Conservation (phyloP, 2,329 filamentous ascomycete species). For the Xylaria sp. region DNA sequence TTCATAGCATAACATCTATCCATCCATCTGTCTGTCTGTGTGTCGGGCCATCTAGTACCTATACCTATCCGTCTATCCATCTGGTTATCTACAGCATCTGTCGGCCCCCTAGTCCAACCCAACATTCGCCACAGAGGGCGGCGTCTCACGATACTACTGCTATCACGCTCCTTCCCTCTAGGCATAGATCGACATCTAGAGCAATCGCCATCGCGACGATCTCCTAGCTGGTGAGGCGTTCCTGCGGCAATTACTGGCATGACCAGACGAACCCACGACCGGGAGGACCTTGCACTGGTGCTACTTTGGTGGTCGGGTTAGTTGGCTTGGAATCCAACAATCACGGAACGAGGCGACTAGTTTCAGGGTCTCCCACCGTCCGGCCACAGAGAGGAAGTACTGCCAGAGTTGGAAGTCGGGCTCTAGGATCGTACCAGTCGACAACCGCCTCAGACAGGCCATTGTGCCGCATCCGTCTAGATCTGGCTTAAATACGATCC, state of each 20-base stretch:
- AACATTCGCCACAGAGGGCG: constrained; percentile 27
- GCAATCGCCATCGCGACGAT: constrained; percentile 7
- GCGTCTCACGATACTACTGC: constrained; percentile 16
- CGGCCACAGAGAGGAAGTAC: background rate
- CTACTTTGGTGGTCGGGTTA: constrained; percentile 13
- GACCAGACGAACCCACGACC: constrained; percentile 24
- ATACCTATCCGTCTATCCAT: background rate
- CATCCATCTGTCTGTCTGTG: no score
- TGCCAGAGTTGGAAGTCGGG: no score
- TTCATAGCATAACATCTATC: background rate
- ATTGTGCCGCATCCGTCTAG: constrained; percentile 15
- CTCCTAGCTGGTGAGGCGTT: constrained; percentile 8
- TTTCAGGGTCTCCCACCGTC: constrained; percentile 26
- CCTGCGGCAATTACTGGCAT: constrained; percentile 28
- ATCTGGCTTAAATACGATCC: constrained; percentile 15
- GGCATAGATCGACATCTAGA: constrained; percentile 14
- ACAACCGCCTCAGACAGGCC: background rate
- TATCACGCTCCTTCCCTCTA: constrained; percentile 2
- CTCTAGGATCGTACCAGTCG: background rate
- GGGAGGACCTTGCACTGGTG: constrained; percentile 19
- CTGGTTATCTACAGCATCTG: background rate
- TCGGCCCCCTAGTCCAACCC: constrained; percentile 12
- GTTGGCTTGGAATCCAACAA: constrained; percentile 8
- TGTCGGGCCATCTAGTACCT: background rate
- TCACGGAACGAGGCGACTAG: constrained; percentile 24